These are phyloP conservation scores for Epichloe sylvatica DNA, from an alignment of 2,329 filamentous ascomycete species.

Conservation along the genomic window DNA sequence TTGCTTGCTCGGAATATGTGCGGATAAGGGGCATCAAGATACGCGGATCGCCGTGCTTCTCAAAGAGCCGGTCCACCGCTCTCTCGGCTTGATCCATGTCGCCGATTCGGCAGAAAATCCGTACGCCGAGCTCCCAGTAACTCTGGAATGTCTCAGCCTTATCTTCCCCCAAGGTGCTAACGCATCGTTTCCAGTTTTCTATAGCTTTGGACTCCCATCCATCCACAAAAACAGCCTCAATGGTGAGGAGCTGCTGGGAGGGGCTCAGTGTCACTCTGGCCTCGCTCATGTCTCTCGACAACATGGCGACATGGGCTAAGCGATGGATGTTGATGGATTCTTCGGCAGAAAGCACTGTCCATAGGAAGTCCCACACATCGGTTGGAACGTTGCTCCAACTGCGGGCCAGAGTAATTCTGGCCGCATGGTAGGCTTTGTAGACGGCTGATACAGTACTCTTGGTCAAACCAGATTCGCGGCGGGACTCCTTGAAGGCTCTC, in stretches of 20 bases:
- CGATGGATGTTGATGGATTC: constrained; percentile 38
- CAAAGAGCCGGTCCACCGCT: constrained; percentile 40
- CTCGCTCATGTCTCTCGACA: constrained; percentile 52
- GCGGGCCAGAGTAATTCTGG: constrained; percentile 28
- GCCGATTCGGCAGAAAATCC: constrained; percentile 45
- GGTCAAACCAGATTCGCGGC: constrained; percentile 15
- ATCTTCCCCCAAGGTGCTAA: constrained; percentile 36
- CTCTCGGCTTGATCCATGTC: constrained; percentile 45
- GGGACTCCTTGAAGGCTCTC: constrained; percentile 15
- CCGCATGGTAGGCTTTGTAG: constrained; percentile 38
- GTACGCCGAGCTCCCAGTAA: constrained; percentile 52
- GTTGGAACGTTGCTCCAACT: constrained; percentile 42
- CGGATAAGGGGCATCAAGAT: constrained; percentile 56
- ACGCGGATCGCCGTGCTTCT: constrained; percentile 35
- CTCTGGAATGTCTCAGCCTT: constrained; percentile 30
- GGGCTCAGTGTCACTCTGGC: constrained; percentile 40
- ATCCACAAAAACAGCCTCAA: constrained; percentile 53
- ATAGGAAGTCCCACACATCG: constrained; percentile 51
- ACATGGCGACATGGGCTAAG: constrained; percentile 44
- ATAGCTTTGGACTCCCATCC: constrained; percentile 47
- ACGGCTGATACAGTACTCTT: constrained; percentile 24
- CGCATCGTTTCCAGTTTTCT: constrained; percentile 47
- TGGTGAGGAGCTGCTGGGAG: constrained; percentile 48
- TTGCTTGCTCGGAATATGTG: constrained; percentile 43
- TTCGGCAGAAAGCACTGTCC: constrained; percentile 44